A percentile compares a stretch with the other conserved stretches of the same genome.
Conservation (phyloP, 768 basidiomycete species). For the Kwoniella dejecticola region DNA sequence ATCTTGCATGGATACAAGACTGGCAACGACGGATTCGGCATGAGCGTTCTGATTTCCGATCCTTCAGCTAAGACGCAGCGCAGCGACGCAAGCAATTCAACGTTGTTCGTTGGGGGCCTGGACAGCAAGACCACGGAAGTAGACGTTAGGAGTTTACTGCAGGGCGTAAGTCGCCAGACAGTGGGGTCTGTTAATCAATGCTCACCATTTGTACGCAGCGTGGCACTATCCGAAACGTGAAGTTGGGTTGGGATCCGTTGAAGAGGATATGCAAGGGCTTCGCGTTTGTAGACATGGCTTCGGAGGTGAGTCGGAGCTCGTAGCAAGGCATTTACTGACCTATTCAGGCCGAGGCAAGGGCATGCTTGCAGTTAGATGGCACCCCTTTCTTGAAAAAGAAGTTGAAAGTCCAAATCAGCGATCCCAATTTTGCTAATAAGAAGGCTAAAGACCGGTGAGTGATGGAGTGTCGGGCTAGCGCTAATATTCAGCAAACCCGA, state of each 20-base stretch:
- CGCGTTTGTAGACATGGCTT: slow-evolving; percentile 88
- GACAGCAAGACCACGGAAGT: slow-evolving; percentile 73
- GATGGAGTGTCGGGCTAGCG: no score
- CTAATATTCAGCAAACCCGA: slow-evolving; percentile 43
- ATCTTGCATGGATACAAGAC: slow-evolving; percentile 73
- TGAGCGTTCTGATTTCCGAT: slow-evolving; percentile 85
- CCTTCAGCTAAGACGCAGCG: slow-evolving; percentile 85
- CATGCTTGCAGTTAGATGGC: slow-evolving; percentile 32
- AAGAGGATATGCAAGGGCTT: slow-evolving; percentile 77
- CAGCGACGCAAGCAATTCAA: slow-evolving; percentile 80
- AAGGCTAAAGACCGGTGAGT: slow-evolving; percentile 26
- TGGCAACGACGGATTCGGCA: slow-evolving; percentile 58
- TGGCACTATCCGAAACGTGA: slow-evolving; percentile 76
- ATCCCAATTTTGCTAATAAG: slow-evolving; percentile 55
- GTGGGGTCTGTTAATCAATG: background rate
- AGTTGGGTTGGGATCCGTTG: slow-evolving; percentile 67
- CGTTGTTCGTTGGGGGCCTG: slow-evolving; percentile 85
- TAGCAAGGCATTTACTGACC: background rate
- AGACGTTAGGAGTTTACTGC: slow-evolving; percentile 79
- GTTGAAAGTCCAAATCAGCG: slow-evolving; percentile 52
- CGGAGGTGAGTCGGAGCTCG: slow-evolving; percentile 62
- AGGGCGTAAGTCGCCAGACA: slow-evolving; percentile 27
- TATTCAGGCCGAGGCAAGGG: slow-evolving; percentile 35
- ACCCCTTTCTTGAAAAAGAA: slow-evolving; percentile 25
- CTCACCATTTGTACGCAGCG: slow-evolving; percentile 62